A percentile compares a stretch with the other conserved stretches of the same genome.
Evolutionary conservation across 768 basidiomycete species (phyloP).

Genomic region (Tephrocybe sp.): DNA sequence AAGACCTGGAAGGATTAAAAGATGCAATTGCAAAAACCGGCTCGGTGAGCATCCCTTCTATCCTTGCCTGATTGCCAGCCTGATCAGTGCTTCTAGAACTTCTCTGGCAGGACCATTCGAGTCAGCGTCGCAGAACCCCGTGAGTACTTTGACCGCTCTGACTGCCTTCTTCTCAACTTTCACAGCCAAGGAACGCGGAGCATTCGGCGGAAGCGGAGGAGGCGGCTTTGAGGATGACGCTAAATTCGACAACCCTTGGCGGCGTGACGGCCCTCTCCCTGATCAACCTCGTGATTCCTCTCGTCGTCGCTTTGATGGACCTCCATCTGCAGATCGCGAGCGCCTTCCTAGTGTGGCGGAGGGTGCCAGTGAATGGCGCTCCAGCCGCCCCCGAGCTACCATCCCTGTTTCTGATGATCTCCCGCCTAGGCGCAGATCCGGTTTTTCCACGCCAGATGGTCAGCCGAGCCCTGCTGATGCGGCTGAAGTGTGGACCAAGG

Average conservation of each 20-base stretch:
- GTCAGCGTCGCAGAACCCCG: constrained; percentile 96
- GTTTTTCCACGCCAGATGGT: constrained; percentile 46
- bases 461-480: constrained; percentile 61
- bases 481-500: constrained; percentile 79
- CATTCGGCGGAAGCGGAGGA: constrained; percentile 38
- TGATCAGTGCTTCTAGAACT: constrained; percentile 39
- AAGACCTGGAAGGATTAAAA: constrained; percentile 83
- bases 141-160: constrained; percentile 44
- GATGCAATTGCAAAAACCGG: constrained; percentile 76
- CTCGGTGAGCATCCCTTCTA: constrained; percentile 44
- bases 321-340: constrained; percentile 38
- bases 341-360: constrained; percentile 56
- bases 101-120: constrained; percentile 80
- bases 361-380: constrained; percentile 70
- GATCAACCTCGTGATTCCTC: constrained; percentile 64
- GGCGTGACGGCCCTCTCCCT: constrained; percentile 85
- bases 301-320: constrained; percentile 67
- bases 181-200: constrained; percentile 74
- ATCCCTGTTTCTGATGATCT: constrained; percentile 49
- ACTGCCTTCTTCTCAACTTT: no score
- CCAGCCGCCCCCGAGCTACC: constrained; percentile 45
- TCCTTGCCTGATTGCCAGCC: background rate
- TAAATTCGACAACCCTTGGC: constrained; percentile 85
- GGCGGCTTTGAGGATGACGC: constrained; percentile 64
- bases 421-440: constrained; percentile 57